A percentile compares a stretch with the other conserved stretches of the same genome.
Conservation (phyloP, 306 rosid genomes). For the Trifolium repens region DNA sequence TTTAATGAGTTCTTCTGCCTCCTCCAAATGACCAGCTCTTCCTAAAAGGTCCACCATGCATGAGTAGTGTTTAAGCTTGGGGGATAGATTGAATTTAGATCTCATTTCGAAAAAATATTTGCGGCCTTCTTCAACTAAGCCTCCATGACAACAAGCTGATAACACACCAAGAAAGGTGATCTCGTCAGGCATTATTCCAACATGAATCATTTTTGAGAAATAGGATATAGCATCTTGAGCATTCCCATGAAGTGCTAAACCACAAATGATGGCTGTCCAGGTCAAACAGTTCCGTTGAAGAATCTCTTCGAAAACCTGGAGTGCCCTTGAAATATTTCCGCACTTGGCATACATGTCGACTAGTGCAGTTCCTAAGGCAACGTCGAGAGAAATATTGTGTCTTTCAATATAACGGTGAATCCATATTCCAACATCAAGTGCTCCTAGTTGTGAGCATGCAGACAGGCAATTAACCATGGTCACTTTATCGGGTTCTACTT, state of each 20-base stretch:
- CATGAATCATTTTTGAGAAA: constrained; percentile 67
- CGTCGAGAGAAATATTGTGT: constrained; percentile 52
- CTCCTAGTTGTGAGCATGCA: constrained; percentile 88
- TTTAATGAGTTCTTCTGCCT: constrained; percentile 68
- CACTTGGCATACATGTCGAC: constrained; percentile 90
- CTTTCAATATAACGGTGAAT: constrained; percentile 69
- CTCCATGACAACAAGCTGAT: constrained; percentile 91
- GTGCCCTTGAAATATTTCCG: constrained; percentile 73
- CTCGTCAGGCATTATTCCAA: constrained; percentile 76
- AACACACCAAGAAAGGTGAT: constrained; percentile 82
- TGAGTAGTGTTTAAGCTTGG: constrained; percentile 72
- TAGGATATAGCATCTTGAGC: constrained; percentile 62
- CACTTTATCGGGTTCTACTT: constrained; percentile 67
- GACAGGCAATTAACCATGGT: constrained; percentile 71
- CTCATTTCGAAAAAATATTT: constrained; percentile 67
- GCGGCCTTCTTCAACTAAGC: constrained; percentile 78
- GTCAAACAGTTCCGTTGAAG: constrained; percentile 73
- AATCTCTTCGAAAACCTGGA: constrained; percentile 69
- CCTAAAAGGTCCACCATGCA: constrained; percentile 92
- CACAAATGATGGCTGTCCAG: constrained; percentile 85
- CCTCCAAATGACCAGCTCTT: constrained; percentile 77
- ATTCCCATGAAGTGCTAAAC: constrained; percentile 75
- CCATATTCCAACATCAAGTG: constrained; percentile 85
- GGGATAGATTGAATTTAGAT: constrained; percentile 50
- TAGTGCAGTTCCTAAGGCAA: constrained; percentile 78